Conservation (phyloP, 345 rosid genomes). For the Populus nigra region DNA sequence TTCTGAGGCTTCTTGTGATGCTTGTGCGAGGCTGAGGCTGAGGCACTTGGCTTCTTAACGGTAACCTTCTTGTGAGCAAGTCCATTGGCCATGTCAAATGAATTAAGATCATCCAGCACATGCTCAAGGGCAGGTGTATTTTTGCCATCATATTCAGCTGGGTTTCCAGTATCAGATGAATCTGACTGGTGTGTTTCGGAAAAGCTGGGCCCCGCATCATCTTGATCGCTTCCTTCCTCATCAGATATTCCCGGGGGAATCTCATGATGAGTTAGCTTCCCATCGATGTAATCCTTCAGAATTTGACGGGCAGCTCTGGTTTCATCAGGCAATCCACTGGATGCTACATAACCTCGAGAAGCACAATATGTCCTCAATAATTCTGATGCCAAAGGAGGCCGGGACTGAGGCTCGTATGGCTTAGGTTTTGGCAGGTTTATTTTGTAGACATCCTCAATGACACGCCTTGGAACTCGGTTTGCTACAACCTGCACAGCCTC, state of each 20-base stretch:
- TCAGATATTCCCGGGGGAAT: constrained; percentile 61
- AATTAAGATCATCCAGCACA: constrained; percentile 67
- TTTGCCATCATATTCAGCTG: constrained; percentile 18
- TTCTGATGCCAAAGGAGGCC: constrained; percentile 81
- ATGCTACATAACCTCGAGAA: constrained; percentile 77
- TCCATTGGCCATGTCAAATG: constrained; percentile 76
- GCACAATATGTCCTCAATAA: constrained; percentile 67
- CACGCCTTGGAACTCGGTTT: constrained; percentile 59
- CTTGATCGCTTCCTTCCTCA: constrained; percentile 33
- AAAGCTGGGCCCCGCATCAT: constrained; percentile 19
- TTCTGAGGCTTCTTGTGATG: constrained; percentile 72
- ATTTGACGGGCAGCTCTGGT: constrained; percentile 83
- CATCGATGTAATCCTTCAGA: constrained; percentile 75
- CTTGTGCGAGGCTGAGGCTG: constrained; percentile 36
- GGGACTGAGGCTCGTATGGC: constrained; percentile 67
- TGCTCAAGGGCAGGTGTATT: constrained; percentile 40
- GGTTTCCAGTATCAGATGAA: constrained; percentile 43
- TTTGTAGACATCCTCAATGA: constrained; percentile 66
- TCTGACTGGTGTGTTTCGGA: constrained; percentile 36
- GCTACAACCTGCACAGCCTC: constrained; percentile 91
- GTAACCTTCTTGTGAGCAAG: constrained; percentile 41
- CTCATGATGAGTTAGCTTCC: constrained; percentile 73
- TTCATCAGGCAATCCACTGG: constrained; percentile 97
- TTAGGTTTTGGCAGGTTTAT: constrained; percentile 81
- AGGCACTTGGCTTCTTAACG: constrained; percentile 45